These are phyloP conservation scores for Trypanosoma caninum DNA, from an alignment of 208 protist genomes.

Conservation along the genomic window DNA sequence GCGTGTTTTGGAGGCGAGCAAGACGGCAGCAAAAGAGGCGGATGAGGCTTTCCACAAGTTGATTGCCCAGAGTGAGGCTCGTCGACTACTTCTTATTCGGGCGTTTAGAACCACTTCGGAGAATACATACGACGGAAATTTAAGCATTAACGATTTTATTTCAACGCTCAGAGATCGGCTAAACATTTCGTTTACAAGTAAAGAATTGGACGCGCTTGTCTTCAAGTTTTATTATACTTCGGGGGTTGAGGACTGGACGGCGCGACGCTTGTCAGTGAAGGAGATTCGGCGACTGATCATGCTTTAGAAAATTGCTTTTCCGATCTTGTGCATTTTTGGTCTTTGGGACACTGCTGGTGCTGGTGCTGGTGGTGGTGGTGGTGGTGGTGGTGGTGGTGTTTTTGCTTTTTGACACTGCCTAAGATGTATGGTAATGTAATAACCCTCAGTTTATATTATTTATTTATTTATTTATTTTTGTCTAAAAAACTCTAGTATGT, in stretches of 20 bases:
- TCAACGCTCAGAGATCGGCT: conserved; percentile 52
- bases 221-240: conserved; percentile 78
- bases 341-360: no score
- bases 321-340: no score
- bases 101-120: conserved; percentile 54
- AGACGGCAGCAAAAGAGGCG: conserved; percentile 27
- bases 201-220: conserved; percentile 72
- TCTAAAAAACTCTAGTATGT: no score
- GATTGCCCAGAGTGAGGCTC: conserved; percentile 62
- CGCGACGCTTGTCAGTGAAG: conserved; percentile 58
- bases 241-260: conserved; percentile 55
- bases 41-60: conserved; percentile 73
- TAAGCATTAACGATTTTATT: conserved; percentile 75
- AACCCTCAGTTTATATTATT: no score
- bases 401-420: no score
- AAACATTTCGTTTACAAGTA: conserved; percentile 56
- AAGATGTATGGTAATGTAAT: no score
- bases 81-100: conserved; percentile 70
- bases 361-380: no score
- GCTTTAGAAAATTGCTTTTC: conserved; percentile 28
- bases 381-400: no score
- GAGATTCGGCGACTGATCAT: conserved; percentile 62
- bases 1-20: conserved; percentile 24
- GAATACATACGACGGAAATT: conserved; percentile 67
- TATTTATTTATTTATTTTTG: no score